Evolutionary conservation across 441 rosid species (phyloP).

Genomic region (Populus trichocarpa): DNA sequence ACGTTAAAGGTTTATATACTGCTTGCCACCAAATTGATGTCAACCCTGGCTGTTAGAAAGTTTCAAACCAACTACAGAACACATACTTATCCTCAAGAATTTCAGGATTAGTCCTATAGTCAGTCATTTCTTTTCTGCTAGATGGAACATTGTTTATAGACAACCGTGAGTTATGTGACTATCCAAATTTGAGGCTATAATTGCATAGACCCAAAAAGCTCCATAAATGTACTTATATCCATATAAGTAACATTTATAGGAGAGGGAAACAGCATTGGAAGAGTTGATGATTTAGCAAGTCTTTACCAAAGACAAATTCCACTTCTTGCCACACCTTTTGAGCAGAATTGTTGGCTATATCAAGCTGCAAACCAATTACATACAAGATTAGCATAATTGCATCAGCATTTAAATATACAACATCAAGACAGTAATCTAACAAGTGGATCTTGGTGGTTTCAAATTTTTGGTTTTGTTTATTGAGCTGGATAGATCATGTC

Average conservation of each 20-base stretch:
- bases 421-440: neutral
- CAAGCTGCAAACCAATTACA: slow-evolving; percentile 63
- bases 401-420: neutral
- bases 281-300: slow-evolving; percentile 14
- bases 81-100: no score
- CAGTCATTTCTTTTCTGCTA: no score
- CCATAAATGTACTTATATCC: neutral
- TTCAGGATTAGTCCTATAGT: no score
- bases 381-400: slow-evolving; percentile 11
- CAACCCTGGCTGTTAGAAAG: no score
- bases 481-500: neutral
- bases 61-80: no score
- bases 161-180: no score
- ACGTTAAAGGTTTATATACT: no score
- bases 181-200: no score
- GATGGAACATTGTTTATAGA: no score
- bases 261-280: slow-evolving; percentile 4
- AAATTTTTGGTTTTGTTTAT: neutral
- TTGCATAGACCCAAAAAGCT: neutral
- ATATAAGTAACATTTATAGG: neutral
- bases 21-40: no score
- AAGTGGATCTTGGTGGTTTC: neutral
- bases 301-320: slow-evolving; percentile 91
- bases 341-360: slow-evolving; percentile 79
- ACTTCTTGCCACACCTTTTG: slow-evolving; percentile 87